phyloP scores from a whole-genome alignment of 371 early-diverging fungal species.

The Globomyces sp. region DNA sequence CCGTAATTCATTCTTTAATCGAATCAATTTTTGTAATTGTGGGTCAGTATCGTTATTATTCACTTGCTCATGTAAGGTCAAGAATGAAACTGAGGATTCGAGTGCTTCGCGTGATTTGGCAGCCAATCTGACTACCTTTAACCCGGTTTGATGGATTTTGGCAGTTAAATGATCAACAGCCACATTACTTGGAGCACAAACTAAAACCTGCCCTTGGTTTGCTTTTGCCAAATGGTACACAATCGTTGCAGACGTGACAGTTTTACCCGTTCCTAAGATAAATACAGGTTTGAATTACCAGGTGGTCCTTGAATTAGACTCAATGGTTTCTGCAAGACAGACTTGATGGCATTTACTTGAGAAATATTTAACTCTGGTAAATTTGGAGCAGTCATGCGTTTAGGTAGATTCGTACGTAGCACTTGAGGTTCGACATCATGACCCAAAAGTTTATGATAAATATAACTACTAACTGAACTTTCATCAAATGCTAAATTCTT shows the following conservation, averaged over 20 bases:
- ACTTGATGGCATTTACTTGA: constrained; percentile 93
- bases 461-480: constrained; percentile 88
- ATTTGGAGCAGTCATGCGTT: constrained; percentile 86
- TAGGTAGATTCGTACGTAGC: constrained; percentile 60
- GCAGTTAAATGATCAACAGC: constrained; percentile 98
- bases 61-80: constrained; percentile 95
- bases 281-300: constrained; percentile 51
- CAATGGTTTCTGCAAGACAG: constrained; percentile 83
- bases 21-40: constrained; percentile 88
- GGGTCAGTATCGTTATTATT: constrained; percentile 87
- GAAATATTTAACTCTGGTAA: constrained; percentile 97
- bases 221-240: constrained; percentile 96
- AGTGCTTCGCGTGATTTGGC: constrained; percentile 94
- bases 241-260: constrained; percentile 95
- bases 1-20: constrained; percentile 78
- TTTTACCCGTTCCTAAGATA: constrained; percentile 92
- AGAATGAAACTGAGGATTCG: constrained; percentile 85
- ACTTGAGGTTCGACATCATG: constrained; percentile 83
- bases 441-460: constrained; percentile 90
- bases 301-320: constrained; percentile 88
- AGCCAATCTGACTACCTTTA: constrained; percentile 94
- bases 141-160: constrained; percentile 92
- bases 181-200: constrained; percentile 98
- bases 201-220: constrained; percentile 83
- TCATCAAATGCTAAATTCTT: constrained; percentile 95